Percentiles rank a stretch among this genome's conserved stretches.
Evolutionary conservation across 257 asterid species (phyloP).

Genomic region (Plectranthus barbatus): DNA sequence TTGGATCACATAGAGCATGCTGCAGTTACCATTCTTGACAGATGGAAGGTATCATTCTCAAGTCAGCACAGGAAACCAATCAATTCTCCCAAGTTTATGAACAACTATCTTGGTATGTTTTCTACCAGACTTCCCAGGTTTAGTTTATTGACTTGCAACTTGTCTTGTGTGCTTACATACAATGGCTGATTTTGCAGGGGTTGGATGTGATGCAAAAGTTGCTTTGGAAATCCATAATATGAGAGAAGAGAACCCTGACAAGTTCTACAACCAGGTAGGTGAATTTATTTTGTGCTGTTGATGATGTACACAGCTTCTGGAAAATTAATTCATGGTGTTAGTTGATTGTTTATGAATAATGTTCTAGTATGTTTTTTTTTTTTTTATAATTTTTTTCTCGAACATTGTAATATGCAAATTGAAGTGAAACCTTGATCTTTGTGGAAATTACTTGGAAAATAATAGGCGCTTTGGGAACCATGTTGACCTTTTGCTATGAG

Average conservation of each 20-base stretch:
- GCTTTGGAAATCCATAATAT: constrained; percentile 94
- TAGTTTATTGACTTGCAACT: background rate
- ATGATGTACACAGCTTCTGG: constrained; percentile 2
- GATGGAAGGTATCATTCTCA: constrained; percentile 78
- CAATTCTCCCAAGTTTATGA: constrained; percentile 67
- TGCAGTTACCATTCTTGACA: constrained; percentile 95
- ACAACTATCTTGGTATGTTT: constrained; percentile 90
- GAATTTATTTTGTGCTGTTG: background rate
- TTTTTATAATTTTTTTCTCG: too few species aligned
- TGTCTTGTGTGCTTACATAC: constrained; percentile 7
- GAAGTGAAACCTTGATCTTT: too few species aligned
- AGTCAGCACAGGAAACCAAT: constrained; percentile 61
- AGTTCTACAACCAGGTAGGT: constrained; percentile 91
- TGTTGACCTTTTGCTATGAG: too few species aligned
- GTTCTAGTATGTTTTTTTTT: too few species aligned
- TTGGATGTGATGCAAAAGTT: constrained; percentile 99
- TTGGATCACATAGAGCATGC: constrained; percentile 89
- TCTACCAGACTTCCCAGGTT: constrained; percentile 1
- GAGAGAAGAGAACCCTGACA: constrained; percentile 98
- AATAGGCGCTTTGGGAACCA: too few species aligned
- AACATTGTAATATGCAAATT: too few species aligned
- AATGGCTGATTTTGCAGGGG: constrained; percentile 48
- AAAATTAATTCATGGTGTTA: too few species aligned
- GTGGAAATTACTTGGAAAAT: too few species aligned
- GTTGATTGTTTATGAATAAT: too few species aligned